Percentiles rank a stretch among this genome's conserved stretches.
Conservation (phyloP, 1,139 yeast genomes). For the Yarrowia galli region DNA sequence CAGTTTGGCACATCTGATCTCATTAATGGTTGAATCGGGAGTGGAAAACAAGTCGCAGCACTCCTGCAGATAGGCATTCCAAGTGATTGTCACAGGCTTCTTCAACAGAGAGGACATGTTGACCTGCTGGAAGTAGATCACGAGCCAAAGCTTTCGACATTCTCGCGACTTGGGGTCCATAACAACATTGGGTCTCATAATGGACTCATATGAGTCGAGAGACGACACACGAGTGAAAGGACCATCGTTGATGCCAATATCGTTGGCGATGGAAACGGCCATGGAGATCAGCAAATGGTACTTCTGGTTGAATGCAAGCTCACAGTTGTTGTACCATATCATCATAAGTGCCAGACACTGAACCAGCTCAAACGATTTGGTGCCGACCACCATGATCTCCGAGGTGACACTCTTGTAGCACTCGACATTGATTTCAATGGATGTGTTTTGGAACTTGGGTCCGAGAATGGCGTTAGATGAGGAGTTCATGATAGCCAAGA, state of each 20-base stretch:
- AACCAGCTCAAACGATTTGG: constrained; percentile 71
- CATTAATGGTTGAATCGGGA: constrained; percentile 46
- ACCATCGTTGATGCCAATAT: constrained; percentile 67
- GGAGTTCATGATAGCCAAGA: constrained; percentile 70
- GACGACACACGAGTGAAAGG: constrained; percentile 39
- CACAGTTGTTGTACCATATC: constrained; percentile 86
- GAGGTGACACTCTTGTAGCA: constrained; percentile 65
- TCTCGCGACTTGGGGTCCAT: constrained; percentile 50
- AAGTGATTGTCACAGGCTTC: constrained; percentile 47
- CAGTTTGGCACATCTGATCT: constrained; percentile 60
- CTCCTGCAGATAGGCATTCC: constrained; percentile 67
- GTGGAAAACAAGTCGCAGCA: constrained; percentile 61
- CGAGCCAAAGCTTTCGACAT: constrained; percentile 51
- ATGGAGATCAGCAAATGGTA: constrained; percentile 72
- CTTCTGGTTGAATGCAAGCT: constrained; percentile 77
- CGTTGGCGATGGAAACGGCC: constrained; percentile 74
- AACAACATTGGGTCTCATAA: constrained; percentile 52
- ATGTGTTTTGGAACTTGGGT: constrained; percentile 52
- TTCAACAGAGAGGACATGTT: constrained; percentile 49
- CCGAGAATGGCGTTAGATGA: constrained; percentile 57
- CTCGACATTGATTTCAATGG: constrained; percentile 61
- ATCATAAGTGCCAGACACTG: constrained; percentile 67
- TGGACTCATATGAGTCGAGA: constrained; percentile 46
- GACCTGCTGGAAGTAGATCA: constrained; percentile 47
- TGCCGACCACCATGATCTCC: constrained; percentile 74